Conservation (phyloP, 352 stramenopile genomes). For the Globisporangium canariense region DNA sequence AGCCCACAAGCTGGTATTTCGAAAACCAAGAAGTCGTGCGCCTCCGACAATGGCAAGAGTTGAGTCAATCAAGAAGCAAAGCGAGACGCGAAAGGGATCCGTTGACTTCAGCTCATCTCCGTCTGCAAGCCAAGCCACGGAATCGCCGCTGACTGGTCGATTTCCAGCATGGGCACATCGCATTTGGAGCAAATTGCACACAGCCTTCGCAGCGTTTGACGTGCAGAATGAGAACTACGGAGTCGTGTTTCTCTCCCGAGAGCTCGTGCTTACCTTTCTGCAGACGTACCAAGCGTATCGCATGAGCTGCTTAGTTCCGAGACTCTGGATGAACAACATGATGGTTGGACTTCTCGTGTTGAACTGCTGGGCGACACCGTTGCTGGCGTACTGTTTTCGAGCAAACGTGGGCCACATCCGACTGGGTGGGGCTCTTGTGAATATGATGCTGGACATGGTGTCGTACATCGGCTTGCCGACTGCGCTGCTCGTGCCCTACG, state of each 20-base stretch:
- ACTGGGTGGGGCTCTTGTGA: neutral
- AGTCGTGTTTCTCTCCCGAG: neutral
- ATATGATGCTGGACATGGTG: constrained; percentile 10
- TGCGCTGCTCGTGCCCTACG: constrained; percentile 22
- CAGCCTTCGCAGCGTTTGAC: neutral
- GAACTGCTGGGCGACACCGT: constrained; percentile 22
- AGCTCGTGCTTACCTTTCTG: neutral
- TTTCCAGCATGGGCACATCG: no score
- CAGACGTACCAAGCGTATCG: constrained; percentile 13
- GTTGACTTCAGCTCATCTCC: neutral
- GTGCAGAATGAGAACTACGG: neutral
- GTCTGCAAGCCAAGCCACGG: neutral
- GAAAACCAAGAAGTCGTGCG: neutral
- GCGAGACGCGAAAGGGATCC: neutral
- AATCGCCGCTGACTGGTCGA: neutral
- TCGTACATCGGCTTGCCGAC: constrained; percentile 20
- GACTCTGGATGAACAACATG: constrained; percentile 22
- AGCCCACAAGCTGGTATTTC: constrained; percentile 1
- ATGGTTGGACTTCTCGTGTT: constrained; percentile 20
- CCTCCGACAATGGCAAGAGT: neutral
- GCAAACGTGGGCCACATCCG: neutral
- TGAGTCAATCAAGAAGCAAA: neutral
- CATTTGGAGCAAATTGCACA: neutral
- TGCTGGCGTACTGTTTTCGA: constrained; percentile 9
- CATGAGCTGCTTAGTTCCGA: constrained; percentile 16